Evolutionary conservation across 129 eudicot species (phyloP).

Genomic region (Artemisia annua): DNA sequence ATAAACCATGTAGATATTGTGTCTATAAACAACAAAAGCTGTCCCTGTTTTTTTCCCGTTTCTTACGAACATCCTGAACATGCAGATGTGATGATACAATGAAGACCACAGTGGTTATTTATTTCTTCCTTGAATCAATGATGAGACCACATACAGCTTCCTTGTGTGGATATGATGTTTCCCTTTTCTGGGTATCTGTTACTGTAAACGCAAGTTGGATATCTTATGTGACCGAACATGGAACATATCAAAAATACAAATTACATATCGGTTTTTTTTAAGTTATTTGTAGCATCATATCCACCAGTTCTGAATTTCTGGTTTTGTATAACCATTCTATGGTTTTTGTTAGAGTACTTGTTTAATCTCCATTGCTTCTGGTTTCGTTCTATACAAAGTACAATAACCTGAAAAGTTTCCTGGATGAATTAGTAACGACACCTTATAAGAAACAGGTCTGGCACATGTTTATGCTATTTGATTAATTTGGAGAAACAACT

Average conservation of each 20-base stretch:
- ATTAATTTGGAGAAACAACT: no score
- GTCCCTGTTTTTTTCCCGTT: no score
- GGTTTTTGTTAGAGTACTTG: background rate
- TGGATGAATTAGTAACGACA: background rate
- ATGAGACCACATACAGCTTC: background rate
- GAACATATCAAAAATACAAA: constrained; percentile 14
- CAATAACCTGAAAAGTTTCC: background rate
- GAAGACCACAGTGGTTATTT: background rate
- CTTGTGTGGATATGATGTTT: background rate
- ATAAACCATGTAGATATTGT: background rate
- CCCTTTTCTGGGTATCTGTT: background rate
- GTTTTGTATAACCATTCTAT: constrained; percentile 1
- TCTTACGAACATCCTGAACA: constrained; percentile 3
- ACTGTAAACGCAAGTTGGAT: background rate
- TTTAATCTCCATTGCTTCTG: background rate
- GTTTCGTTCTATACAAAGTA: background rate
- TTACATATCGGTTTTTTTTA: constrained; percentile 24
- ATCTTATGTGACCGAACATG: constrained; percentile 5
- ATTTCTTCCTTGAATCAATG: background rate
- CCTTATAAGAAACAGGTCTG: background rate
- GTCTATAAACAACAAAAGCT: no score
- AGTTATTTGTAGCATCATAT: constrained; percentile 15
- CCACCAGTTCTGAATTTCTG: background rate
- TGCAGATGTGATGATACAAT: constrained; percentile 19
- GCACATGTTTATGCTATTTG: no score